phyloP scores from a whole-genome alignment of 2,329 filamentous ascomycete genomes.

The Colletotrichum liriopes region DNA sequence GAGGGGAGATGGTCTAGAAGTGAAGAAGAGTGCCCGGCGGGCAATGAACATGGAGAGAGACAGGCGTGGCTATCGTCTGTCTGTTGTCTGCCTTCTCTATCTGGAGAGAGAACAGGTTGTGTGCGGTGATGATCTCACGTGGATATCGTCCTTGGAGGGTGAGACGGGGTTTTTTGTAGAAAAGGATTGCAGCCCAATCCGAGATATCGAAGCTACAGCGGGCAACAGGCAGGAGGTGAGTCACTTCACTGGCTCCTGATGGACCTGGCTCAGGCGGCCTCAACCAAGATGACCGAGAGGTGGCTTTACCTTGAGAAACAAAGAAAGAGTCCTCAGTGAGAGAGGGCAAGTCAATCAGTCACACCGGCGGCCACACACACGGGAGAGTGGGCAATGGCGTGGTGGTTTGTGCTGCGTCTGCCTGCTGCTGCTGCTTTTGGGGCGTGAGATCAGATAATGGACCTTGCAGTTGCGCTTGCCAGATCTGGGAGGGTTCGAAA shows the following conservation, averaged over 20 bases:
- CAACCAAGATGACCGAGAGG: neutral
- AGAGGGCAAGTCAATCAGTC: constrained; percentile 6
- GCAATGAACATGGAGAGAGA: constrained; percentile 24
- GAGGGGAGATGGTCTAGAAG: constrained; percentile 27
- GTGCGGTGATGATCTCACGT: constrained; percentile 19
- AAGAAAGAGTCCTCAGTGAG: constrained; percentile 17
- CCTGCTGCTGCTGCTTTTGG: constrained; percentile 5
- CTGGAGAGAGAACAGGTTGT: neutral
- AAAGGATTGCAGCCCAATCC: neutral
- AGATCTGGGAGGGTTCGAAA: constrained; percentile 19
- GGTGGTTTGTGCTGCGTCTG: constrained; percentile 17
- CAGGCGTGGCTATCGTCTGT: neutral
- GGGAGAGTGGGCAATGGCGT: neutral
- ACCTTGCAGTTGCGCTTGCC: constrained; percentile 7
- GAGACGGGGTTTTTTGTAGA: constrained; percentile 21
- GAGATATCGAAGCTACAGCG: constrained; percentile 2
- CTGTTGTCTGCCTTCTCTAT: neutral
- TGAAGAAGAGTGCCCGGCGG: constrained; percentile 24
- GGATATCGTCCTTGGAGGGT: neutral
- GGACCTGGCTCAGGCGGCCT: constrained; percentile 27
- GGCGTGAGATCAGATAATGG: constrained; percentile 19
- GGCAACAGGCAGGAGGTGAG: constrained; percentile 28
- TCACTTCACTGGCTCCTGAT: constrained; percentile 28
- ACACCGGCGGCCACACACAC: constrained; percentile 18
- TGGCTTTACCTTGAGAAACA: constrained; percentile 10